phyloP scores from a whole-genome alignment of 331 rosid genomes.

The Quercus phellos region DNA sequence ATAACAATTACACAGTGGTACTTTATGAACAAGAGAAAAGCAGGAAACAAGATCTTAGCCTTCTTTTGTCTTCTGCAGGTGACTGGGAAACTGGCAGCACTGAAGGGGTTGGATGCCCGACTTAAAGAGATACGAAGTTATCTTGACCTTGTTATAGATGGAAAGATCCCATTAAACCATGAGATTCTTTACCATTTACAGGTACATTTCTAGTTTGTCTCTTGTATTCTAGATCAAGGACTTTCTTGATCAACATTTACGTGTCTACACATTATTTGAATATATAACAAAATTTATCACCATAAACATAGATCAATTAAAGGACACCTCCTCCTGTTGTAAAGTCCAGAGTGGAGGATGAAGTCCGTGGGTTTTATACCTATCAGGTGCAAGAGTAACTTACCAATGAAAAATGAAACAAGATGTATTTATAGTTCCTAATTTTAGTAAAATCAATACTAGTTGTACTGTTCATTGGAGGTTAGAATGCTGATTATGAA shows the following conservation, averaged over 20 bases:
- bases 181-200: constrained; percentile 62
- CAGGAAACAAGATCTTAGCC: neutral
- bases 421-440: neutral
- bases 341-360: neutral
- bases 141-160: constrained; percentile 52
- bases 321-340: neutral
- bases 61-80: constrained; percentile 32
- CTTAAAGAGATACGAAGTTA: constrained; percentile 45
- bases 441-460: neutral
- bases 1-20: too few relatives aligned
- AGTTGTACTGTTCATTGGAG: neutral
- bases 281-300: neutral
- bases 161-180: constrained; percentile 50
- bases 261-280: neutral
- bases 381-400: too few relatives aligned
- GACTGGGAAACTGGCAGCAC: constrained; percentile 54
- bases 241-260: neutral
- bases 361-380: neutral
- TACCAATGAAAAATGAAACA: neutral
- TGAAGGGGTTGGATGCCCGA: constrained; percentile 60
- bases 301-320: neutral
- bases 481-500: neutral
- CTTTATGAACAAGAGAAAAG: too few relatives aligned
- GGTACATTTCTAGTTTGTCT: constrained; percentile 16
- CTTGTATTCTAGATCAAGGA: neutral